Conservation (phyloP, 768 basidiomycete species). For the Gloeopeniophorella convolvens region DNA sequence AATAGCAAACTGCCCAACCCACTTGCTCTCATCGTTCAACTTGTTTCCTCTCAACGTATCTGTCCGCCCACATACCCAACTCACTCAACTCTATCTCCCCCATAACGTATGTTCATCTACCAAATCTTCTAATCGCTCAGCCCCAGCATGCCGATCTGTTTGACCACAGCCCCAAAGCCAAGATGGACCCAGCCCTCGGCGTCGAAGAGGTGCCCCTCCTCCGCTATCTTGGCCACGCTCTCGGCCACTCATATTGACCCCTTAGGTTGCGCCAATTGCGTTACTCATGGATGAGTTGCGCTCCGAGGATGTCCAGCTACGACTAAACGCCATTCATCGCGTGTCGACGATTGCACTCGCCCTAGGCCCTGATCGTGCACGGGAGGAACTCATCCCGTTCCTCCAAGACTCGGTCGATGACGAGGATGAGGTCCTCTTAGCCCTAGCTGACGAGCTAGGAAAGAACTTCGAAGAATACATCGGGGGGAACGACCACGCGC, state of each 20-base stretch:
- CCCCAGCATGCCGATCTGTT: background rate
- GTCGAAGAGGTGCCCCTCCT: constrained; percentile 57
- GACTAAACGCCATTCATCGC: constrained; percentile 94
- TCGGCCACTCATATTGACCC: background rate
- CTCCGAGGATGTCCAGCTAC: constrained; percentile 94
- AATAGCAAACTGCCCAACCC: constrained; percentile 3
- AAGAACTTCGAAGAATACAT: constrained; percentile 90
- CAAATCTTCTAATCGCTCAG: background rate
- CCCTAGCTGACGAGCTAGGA: constrained; percentile 92
- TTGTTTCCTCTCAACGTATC: background rate
- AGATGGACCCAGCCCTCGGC: constrained; percentile 41
- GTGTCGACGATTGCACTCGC: constrained; percentile 97
- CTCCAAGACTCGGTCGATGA: constrained; percentile 99
- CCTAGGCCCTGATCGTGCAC: constrained; percentile 88
- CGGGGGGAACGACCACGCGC: constrained; percentile 82
- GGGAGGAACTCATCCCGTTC: constrained; percentile 94
- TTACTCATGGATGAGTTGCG: constrained; percentile 97
- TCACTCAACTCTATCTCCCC: background rate
- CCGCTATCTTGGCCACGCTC: constrained; percentile 2
- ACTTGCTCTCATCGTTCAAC: background rate
- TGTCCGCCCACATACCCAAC: constrained; percentile 9
- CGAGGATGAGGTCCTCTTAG: constrained; percentile 96
- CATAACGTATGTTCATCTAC: background rate
- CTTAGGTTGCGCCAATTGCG: constrained; percentile 86
- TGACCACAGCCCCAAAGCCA: background rate